Evolutionary conservation across 441 rosid genomes (phyloP).

Genomic region (Jatropha podagrica): DNA sequence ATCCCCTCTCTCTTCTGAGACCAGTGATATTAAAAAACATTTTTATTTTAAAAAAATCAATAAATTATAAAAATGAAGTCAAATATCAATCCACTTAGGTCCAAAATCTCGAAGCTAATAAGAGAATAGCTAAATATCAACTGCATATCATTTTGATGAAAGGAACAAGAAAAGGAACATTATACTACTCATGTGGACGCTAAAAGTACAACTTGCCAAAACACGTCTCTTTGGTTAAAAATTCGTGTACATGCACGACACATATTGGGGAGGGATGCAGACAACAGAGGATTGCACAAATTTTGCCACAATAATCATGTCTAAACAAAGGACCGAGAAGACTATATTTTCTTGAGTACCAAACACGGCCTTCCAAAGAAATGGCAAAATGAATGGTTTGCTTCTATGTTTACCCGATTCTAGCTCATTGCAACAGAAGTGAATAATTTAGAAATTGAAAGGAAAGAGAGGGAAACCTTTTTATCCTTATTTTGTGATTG

Average conservation of each 20-base stretch:
- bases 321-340: neutral
- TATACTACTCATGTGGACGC: neutral
- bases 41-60: neutral
- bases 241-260: neutral
- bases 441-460: neutral
- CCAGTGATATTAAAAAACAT: too few species aligned
- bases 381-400: neutral
- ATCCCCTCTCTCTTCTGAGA: too few species aligned
- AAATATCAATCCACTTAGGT: neutral
- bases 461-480: conserved; percentile 34
- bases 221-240: neutral
- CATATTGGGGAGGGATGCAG: neutral
- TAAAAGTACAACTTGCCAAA: too few species aligned
- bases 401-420: neutral
- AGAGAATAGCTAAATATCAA: neutral
- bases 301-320: neutral
- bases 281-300: conserved; percentile 1
- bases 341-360: neutral
- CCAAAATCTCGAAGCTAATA: neutral
- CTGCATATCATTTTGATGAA: neutral
- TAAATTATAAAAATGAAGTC: conserved; percentile 1
- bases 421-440: neutral
- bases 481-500: conserved; percentile 45
- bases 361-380: neutral
- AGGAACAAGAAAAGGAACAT: too few species aligned